Percentiles rank a stretch among this genome's conserved stretches.
phyloP scores from a whole-genome alignment of 345 rosid species.

The Adansonia digitata region DNA sequence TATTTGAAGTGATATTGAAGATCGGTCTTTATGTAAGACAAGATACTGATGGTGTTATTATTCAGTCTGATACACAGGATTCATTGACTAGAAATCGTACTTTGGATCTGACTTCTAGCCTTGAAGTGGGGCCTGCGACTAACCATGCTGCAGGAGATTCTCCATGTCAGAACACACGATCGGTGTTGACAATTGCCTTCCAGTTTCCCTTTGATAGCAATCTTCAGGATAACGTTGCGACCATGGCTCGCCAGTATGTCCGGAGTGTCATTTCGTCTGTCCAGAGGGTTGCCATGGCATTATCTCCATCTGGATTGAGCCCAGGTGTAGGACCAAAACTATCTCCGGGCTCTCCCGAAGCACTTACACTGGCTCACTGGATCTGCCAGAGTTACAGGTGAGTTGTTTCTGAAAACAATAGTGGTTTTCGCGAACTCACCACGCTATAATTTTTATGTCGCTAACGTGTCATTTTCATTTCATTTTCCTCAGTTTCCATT shows the following conservation, averaged over 20 bases:
- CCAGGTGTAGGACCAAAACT: constrained; percentile 65
- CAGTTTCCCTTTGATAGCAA: constrained; percentile 91
- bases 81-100: constrained; percentile 54
- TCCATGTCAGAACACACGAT: constrained; percentile 44
- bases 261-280: constrained; percentile 88
- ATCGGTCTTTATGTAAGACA: not conserved
- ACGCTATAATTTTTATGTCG: not conserved
- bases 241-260: constrained; percentile 92
- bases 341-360: constrained; percentile 90
- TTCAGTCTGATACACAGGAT: constrained; percentile 65
- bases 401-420: constrained; percentile 5
- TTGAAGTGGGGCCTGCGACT: constrained; percentile 75
- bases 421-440: not conserved
- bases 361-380: constrained; percentile 86
- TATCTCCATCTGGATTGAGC: constrained; percentile 75
- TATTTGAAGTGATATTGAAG: not conserved
- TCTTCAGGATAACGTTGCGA: constrained; percentile 84
- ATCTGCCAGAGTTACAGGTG: constrained; percentile 83
- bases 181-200: constrained; percentile 90
- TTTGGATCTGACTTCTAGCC: constrained; percentile 86
- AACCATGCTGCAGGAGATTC: constrained; percentile 49
- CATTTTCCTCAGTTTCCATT: constrained; percentile 42
- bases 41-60: constrained; percentile 13
- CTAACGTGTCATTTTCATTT: constrained; percentile 12
- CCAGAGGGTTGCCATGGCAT: constrained; percentile 98